phyloP scores from a whole-genome alignment of 1,284 basidiomycete species.

The Melampsora larici-populina region DNA sequence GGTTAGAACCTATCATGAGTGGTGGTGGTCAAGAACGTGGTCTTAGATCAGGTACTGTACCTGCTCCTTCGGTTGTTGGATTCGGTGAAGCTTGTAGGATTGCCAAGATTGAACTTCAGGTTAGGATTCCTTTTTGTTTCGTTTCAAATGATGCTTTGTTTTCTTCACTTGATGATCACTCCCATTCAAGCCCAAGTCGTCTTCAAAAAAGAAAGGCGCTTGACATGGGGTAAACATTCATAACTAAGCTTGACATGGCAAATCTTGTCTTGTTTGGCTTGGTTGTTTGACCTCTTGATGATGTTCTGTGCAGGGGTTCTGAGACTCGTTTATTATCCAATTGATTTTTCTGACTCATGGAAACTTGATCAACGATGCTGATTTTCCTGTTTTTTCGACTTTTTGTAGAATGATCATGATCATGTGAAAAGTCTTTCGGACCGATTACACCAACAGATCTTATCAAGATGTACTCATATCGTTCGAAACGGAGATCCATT shows the following conservation, averaged over 20 bases:
- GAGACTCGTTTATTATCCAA: conserved; percentile 56
- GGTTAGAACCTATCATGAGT: conserved; percentile 89
- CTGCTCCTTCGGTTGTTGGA: conserved; percentile 85
- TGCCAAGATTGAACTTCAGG: conserved; percentile 84
- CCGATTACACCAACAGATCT: conserved; percentile 77
- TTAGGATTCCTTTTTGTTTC: conserved; percentile 59
- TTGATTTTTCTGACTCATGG: not conserved
- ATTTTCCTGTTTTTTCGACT: conserved; percentile 19
- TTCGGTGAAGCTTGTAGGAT: conserved; percentile 92
- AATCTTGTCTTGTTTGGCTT: conserved; percentile 39
- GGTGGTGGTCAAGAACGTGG: conserved; percentile 98
- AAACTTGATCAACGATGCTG: conserved; percentile 47
- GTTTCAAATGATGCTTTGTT: conserved; percentile 51
- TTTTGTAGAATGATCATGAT: conserved; percentile 71
- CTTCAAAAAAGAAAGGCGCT: not conserved
- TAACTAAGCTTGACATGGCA: not conserved
- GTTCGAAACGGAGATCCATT: conserved; percentile 82
- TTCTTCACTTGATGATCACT: conserved; percentile 35
- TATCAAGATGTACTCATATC: conserved; percentile 78
- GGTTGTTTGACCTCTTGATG: conserved; percentile 62
- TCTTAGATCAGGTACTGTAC: conserved; percentile 85
- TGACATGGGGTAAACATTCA: conserved; percentile 4
- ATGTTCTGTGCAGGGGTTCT: conserved; percentile 82
- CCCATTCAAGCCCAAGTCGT: conserved; percentile 2
- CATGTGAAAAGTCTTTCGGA: conserved; percentile 74